Conservation (phyloP, 1,284 basidiomycete species). For the Microbotryum lychnidis-dioicae region DNA sequence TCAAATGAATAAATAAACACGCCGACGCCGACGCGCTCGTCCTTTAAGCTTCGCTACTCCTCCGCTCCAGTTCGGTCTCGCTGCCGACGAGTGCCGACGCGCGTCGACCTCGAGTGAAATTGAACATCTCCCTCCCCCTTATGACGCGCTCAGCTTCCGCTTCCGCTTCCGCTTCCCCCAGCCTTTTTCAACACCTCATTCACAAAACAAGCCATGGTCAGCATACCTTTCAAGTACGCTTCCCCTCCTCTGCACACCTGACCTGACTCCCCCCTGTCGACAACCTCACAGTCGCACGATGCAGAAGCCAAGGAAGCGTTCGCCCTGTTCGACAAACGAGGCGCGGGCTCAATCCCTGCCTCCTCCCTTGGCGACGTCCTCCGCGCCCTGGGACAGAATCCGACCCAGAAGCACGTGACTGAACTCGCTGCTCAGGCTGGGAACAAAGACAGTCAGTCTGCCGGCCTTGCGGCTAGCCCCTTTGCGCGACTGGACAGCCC, state of each 20-base stretch:
- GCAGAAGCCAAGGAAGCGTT: slow-evolving; percentile 31
- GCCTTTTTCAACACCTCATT: too few species aligned
- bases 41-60: too few species aligned
- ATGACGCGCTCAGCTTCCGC: too few species aligned
- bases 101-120: too few species aligned
- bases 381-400: slow-evolving; percentile 92
- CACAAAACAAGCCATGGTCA: slow-evolving; percentile 2
- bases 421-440: slow-evolving; percentile 55
- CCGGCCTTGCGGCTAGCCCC: not conserved
- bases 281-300: not conserved
- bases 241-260: not conserved
- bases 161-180: too few species aligned
- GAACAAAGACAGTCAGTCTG: slow-evolving; percentile 15
- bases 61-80: too few species aligned
- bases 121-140: too few species aligned
- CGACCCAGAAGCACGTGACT: slow-evolving; percentile 90
- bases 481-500: not conserved
- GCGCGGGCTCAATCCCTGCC: slow-evolving; percentile 76
- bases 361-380: slow-evolving; percentile 91
- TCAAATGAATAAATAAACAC: too few species aligned
- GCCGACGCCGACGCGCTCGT: too few species aligned
- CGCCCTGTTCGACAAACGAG: slow-evolving; percentile 87
- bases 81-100: too few species aligned
- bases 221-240: not conserved
- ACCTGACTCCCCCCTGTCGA: too few species aligned